A percentile compares a stretch with the other conserved stretches of the same genome.
phyloP scores from a whole-genome alignment of 768 basidiomycete species.

The Tephrocybe sp. region DNA sequence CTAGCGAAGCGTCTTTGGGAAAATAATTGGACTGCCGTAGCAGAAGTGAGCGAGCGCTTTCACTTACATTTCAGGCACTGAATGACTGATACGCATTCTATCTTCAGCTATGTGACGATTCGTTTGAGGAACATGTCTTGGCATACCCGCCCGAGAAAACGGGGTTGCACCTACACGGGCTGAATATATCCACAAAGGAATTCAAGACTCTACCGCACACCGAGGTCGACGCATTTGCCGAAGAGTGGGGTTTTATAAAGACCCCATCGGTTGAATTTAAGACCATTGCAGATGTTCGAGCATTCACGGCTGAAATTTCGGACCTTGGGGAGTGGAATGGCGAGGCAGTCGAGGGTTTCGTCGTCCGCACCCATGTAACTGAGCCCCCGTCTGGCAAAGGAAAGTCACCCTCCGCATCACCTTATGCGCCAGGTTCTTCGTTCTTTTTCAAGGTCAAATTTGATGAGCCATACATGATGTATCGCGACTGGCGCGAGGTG shows the following conservation, averaged over 20 bases:
- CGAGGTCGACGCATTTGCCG: conserved; percentile 75
- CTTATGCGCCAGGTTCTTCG: conserved; percentile 75
- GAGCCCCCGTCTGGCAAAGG: conserved; percentile 33
- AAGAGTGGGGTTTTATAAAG: conserved; percentile 87
- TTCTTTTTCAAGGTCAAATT: conserved; percentile 99
- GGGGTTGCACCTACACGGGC: conserved; percentile 90
- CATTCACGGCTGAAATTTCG: conserved; percentile 69
- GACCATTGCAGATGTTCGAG: conserved; percentile 62
- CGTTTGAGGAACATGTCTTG: conserved; percentile 95
- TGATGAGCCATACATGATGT: conserved; percentile 98
- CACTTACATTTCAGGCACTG: background rate
- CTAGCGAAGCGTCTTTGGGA: conserved; percentile 76
- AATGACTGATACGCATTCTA: background rate
- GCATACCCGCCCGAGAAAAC: conserved; percentile 77
- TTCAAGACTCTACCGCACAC: conserved; percentile 72
- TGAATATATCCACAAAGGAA: conserved; percentile 65
- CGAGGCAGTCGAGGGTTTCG: conserved; percentile 89
- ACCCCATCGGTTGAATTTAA: conserved; percentile 60
- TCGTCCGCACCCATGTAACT: conserved; percentile 74
- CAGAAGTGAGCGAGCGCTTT: conserved; percentile 60
- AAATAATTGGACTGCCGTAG: conserved; percentile 83
- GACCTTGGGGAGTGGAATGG: conserved; percentile 77
- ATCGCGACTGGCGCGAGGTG: conserved; percentile 94
- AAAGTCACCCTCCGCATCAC: conserved; percentile 37
- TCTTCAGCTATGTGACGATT: conserved; percentile 91